Conservation (phyloP, 2,329 filamentous ascomycete genomes). For the Fusarium palustre region DNA sequence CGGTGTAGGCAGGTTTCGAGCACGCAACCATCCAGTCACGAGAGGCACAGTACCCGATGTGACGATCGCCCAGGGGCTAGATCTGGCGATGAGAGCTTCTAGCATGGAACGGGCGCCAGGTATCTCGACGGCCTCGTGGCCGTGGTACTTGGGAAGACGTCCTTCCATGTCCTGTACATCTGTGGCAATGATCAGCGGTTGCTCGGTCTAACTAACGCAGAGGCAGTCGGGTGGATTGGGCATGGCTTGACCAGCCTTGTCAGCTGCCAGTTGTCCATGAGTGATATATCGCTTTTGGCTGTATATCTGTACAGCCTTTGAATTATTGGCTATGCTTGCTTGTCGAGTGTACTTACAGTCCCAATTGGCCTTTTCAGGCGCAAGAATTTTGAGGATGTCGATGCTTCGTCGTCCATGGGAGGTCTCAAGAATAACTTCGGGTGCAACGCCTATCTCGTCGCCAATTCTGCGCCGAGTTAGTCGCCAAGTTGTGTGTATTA, state of each 20-base stretch:
- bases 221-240: conserved; percentile 1
- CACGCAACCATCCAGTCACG: conserved; percentile 77
- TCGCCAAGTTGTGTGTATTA: not conserved
- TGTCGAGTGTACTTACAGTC: conserved; percentile 74
- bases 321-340: not conserved
- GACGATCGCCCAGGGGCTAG: conserved; percentile 87
- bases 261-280: conserved; percentile 6
- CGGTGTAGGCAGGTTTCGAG: conserved; percentile 71
- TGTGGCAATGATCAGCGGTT: conserved; percentile 52
- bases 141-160: conserved; percentile 80
- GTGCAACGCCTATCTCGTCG: conserved; percentile 83
- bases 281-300: conserved; percentile 7
- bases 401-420: conserved; percentile 93
- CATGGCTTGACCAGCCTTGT: conserved; percentile 2
- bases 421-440: conserved; percentile 86
- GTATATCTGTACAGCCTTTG: not conserved
- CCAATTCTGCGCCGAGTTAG: conserved; percentile 69
- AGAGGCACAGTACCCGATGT: conserved; percentile 77
- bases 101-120: conserved; percentile 82
- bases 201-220: conserved; percentile 7
- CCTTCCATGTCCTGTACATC: conserved; percentile 85
- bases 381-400: conserved; percentile 82
- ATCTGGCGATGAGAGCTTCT: conserved; percentile 69
- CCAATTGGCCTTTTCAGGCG: conserved; percentile 89
- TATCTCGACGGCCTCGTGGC: conserved; percentile 83